Evolutionary conservation across 73 alveolate genomes (phyloP), one percentile per base, ranked within the genome.

Genomic region (Paramecium biaurelia): DNA sequence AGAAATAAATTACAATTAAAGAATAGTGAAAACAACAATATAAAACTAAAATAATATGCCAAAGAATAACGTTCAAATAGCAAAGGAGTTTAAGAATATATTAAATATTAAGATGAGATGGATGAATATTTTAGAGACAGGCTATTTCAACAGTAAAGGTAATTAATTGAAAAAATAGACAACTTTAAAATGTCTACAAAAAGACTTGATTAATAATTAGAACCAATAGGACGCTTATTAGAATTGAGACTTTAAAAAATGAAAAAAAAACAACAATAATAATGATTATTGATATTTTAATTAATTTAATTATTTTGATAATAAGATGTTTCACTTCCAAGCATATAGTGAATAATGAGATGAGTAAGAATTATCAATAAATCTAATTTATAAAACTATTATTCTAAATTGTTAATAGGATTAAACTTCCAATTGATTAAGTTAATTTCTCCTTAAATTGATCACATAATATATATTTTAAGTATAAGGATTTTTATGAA

Each of bases 31-130:
- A 6, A 63, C 4, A 63, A 63, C 26, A 32, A 63, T 24, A 30
- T 30, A 10, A 63, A 63, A 63, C 49, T 63, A 63, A 63, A 63
- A 63, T 26, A 30, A 63, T 63, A 32, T 30, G 84, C 84, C 5
- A 63, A 32, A 10, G 84, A 63, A 30, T 3, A 30, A 12, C 41
- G 84, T 30, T 63, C 84, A 26, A 63, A 63, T 26, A 63, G 84
- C 26, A 63, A 32, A 63, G 84, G 84, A 26, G 21, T 63, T 12
- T 63, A 63, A 32, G 84, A 63, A 30, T 63, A 63, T 32, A 63
- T 63, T 2, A 63, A 63, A 63, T 63, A 63, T 63, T 32, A 63
- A 63, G 84, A 63, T 32, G 84, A 63, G 26, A 63, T 63, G 84
- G 84, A 63, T 63, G 84, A 63, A 14, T 63, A 63, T 63, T 63